phyloP scores from a whole-genome alignment of 225 moss, liverwort and hornwort species.

The Polytrichum formosum region DNA sequence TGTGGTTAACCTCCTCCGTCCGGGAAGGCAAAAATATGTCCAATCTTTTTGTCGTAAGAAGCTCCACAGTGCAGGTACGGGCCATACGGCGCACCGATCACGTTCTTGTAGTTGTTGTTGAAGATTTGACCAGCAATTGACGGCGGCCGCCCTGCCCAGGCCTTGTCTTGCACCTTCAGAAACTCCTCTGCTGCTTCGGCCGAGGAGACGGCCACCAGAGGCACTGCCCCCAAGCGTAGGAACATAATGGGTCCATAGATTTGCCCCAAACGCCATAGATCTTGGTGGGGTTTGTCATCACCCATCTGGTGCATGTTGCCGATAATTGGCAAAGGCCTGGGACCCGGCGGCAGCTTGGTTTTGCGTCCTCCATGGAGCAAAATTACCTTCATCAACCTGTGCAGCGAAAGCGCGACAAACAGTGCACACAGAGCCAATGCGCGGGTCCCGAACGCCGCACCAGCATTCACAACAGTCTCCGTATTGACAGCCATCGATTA shows the following conservation, averaged over 20 bases:
- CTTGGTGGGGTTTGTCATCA: neutral
- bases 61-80: conserved; percentile 13
- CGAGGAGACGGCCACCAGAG: conserved; percentile 10
- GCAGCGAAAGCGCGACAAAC: too few relatives aligned
- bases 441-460: too few relatives aligned
- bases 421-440: too few relatives aligned
- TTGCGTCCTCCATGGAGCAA: too few relatives aligned
- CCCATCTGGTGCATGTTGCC: conserved; percentile 11
- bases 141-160: conserved; percentile 11
- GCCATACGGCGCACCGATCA: conserved; percentile 9
- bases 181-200: conserved; percentile 13
- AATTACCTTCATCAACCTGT: too few relatives aligned
- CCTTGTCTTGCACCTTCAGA: conserved; percentile 18
- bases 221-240: conserved; percentile 9
- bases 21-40: neutral
- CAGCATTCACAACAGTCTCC: too few relatives aligned
- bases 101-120: neutral
- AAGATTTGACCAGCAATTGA: neutral
- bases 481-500: too few relatives aligned
- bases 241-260: conserved; percentile 17
- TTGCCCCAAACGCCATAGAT: neutral
- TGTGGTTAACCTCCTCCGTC: neutral
- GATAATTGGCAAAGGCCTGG: conserved; percentile 7
- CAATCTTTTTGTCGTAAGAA: conserved; percentile 13
- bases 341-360: conserved; percentile 10